Evolutionary conservation across 768 basidiomycete genomes (phyloP).

Genomic region (Hortiboletus campestris): DNA sequence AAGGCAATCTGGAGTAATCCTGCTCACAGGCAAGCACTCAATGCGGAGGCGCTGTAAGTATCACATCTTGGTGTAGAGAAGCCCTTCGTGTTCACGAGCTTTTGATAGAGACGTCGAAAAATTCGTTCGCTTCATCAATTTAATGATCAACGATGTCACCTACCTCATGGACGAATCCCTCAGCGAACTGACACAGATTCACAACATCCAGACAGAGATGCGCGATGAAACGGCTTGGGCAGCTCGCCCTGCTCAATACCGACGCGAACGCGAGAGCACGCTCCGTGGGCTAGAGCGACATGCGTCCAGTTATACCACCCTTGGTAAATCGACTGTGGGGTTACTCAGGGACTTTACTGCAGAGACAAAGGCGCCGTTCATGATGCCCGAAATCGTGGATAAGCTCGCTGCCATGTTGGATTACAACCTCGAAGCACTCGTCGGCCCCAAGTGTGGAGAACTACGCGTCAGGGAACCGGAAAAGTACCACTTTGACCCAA

Average conservation of each 20-base stretch:
- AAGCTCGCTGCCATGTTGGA: constrained; percentile 95
- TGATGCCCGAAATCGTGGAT: constrained; percentile 95
- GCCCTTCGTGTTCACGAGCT: not conserved
- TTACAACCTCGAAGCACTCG: constrained; percentile 87
- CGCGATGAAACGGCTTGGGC: constrained; percentile 70
- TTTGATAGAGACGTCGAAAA: constrained; percentile 75
- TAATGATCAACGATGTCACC: constrained; percentile 99
- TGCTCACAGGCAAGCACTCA: constrained; percentile 81
- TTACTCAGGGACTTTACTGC: constrained; percentile 90
- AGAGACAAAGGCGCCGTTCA: constrained; percentile 88
- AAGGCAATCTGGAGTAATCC: constrained; percentile 93
- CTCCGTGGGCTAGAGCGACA: constrained; percentile 80
- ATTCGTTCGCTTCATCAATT: constrained; percentile 93
- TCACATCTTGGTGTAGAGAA: not conserved
- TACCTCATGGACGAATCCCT: constrained; percentile 97
- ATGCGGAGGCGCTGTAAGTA: constrained; percentile 70
- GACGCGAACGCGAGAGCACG: constrained; percentile 78
- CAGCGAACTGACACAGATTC: constrained; percentile 83
- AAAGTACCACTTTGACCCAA: constrained; percentile 87
- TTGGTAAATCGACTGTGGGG: constrained; percentile 87
- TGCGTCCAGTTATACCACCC: constrained; percentile 81
- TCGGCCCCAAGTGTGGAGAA: constrained; percentile 85
- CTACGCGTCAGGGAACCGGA: constrained; percentile 83
- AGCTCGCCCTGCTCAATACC: constrained; percentile 61
- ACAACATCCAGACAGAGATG: constrained; percentile 84